A percentile compares a stretch with the other conserved stretches of the same genome.
Evolutionary conservation across 768 basidiomycete species (phyloP).

Genomic region (Holtermannia corniformis): DNA sequence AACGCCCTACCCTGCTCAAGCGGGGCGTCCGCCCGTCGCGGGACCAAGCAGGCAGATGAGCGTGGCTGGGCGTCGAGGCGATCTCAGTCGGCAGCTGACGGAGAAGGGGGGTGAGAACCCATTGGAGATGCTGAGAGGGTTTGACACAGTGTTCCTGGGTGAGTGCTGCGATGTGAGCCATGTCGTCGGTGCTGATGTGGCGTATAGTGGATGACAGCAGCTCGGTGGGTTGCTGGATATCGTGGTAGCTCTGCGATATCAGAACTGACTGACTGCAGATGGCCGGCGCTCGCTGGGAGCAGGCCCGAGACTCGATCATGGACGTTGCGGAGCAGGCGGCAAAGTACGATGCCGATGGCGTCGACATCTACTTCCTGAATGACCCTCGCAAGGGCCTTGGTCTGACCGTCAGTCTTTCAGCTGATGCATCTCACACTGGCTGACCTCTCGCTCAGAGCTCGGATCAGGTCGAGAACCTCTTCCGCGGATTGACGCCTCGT

Average conservation of each 20-base stretch:
- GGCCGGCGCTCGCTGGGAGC: constrained; percentile 32
- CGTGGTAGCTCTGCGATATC: too few species aligned
- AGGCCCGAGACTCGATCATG: constrained; percentile 25
- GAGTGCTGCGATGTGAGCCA: background rate
- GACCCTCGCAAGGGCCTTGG: constrained; percentile 8
- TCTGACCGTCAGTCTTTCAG: background rate
- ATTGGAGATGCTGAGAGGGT: constrained; percentile 24
- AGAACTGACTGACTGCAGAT: constrained; percentile 12
- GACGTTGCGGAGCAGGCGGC: constrained; percentile 32
- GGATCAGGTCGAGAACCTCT: constrained; percentile 33
- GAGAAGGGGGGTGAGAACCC: constrained; percentile 20
- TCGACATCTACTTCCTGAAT: constrained; percentile 39
- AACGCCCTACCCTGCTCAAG: too few species aligned
- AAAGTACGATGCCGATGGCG: constrained; percentile 24
- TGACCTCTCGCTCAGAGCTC: constrained; percentile 5
- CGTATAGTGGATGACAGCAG: background rate
- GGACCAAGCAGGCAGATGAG: background rate
- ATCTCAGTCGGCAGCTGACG: background rate
- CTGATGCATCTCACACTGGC: background rate
- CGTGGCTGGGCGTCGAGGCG: background rate
- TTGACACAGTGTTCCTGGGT: constrained; percentile 33
- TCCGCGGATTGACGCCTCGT: constrained; percentile 27
- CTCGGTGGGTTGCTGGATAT: background rate
- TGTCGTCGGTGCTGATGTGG: constrained; percentile 2
- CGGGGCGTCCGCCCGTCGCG: background rate